Evolutionary conservation across 1,284 basidiomycete genomes (phyloP).

Genomic region (Ustilago xerochloae): DNA sequence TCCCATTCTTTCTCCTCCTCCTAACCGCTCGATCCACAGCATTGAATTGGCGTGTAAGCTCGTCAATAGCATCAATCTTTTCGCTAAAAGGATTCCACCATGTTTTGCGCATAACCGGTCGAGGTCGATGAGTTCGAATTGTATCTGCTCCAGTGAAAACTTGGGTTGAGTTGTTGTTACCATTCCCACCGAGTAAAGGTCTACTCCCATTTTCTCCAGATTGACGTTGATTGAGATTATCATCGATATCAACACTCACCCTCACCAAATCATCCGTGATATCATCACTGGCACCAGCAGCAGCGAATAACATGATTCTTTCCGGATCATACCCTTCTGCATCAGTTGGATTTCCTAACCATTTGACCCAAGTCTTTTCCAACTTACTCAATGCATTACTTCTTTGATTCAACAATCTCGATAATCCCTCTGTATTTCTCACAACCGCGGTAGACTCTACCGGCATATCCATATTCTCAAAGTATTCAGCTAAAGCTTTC

Average conservation of each 20-base stretch:
- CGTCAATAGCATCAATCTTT: slow-evolving; percentile 59
- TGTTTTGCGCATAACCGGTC: slow-evolving; percentile 46
- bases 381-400: slow-evolving; percentile 81
- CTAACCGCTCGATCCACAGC: slow-evolving; percentile 54
- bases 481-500: slow-evolving; percentile 87
- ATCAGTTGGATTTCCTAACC: slow-evolving; percentile 89
- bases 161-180: too few species aligned
- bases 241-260: slow-evolving; percentile 17
- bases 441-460: slow-evolving; percentile 92
- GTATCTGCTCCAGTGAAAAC: slow-evolving; percentile 42
- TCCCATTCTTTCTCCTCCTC: slow-evolving; percentile 24
- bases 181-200: slow-evolving; percentile 12
- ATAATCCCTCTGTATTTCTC: slow-evolving; percentile 81
- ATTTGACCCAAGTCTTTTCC: slow-evolving; percentile 84
- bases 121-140: slow-evolving; percentile 32
- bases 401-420: slow-evolving; percentile 78
- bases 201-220: slow-evolving; percentile 11
- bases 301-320: slow-evolving; percentile 57
- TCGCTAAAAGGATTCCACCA: slow-evolving; percentile 56
- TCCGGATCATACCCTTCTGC: slow-evolving; percentile 78
- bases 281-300: slow-evolving; percentile 32
- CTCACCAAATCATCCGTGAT: slow-evolving; percentile 25
- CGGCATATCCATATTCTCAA: slow-evolving; percentile 74
- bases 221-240: background rate
- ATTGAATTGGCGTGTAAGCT: slow-evolving; percentile 55